Evolutionary conservation across 2,329 filamentous ascomycete species (phyloP), one percentile per base, ranked within the genome.

Genomic region (Trichoderma citrinoviride): DNA sequence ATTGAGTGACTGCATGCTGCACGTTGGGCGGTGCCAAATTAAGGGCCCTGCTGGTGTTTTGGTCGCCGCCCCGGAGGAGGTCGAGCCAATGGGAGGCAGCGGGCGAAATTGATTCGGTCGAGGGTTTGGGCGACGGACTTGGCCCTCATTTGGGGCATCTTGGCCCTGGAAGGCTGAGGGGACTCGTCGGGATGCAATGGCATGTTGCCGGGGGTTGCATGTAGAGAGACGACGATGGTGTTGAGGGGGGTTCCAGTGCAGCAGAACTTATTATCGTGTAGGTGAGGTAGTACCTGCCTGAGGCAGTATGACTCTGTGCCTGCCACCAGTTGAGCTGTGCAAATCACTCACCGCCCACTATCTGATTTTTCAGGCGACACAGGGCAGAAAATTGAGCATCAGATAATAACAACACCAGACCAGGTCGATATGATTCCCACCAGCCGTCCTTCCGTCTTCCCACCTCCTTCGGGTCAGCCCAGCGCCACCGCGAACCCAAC

Each of bases 1-100:
- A 50, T 60, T 41, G 56, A 29, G 25, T 7, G 40, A 50, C 49
- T 50, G 56, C 44, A 40, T n/a, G 40, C 29, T 17, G 56, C 47
- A 44, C n/a, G 46, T 52, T 61, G 57, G 57, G 17, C 23, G 46
- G 40, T 52, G 33, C 49, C 33, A 52, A 62, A 62, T 62, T 62
- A 61, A 61, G 57, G 57, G 49, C 58, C 40, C 37, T 62, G 57
- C 44, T 61, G 57, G 57, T 61, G 57, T 61, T 62, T 62, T 54
- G 58, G 49, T 44, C 49, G 37, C 47, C 37, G 58, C 49, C 40
- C 58, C 44, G 29, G 47, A 44, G 19, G 15, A n/a, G 40, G 49
- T 37, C 33, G 58, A 53, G 58, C 58, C 47, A 61, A 61, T 61
- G 47, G 58, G 49, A 33, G 41, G 25, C 19, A 21, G 40, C 40